Evolutionary conservation across 2,329 filamentous ascomycete species (phyloP).

Genomic region (Hypoxylon sp.): DNA sequence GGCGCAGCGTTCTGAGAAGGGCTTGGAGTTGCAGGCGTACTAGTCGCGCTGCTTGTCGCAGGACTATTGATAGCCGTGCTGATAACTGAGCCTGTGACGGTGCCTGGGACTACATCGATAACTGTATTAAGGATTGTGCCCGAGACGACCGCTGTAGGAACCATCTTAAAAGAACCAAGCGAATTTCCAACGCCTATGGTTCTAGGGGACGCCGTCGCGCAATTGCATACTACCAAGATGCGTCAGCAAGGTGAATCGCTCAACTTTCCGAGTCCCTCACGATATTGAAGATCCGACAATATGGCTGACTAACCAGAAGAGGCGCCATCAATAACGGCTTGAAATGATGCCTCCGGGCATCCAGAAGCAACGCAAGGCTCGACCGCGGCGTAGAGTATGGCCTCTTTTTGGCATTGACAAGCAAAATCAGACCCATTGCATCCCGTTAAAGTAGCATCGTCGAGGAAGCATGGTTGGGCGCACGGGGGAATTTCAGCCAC

Average conservation of each 20-base stretch:
- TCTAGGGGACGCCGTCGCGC: slow-evolving; percentile 10
- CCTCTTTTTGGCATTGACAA: slow-evolving; percentile 50
- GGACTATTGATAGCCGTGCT: slow-evolving; percentile 4
- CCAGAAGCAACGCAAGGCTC: slow-evolving; percentile 49
- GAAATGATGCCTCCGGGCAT: slow-evolving; percentile 44
- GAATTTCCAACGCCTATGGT: slow-evolving; percentile 2
- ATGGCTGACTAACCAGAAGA: slow-evolving; percentile 18
- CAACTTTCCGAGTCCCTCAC: neutral
- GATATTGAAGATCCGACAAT: neutral
- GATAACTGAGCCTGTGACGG: neutral
- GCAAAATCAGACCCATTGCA: slow-evolving; percentile 49
- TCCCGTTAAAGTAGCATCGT: slow-evolving; percentile 47
- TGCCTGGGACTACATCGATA: neutral
- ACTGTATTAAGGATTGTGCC: slow-evolving; percentile 1
- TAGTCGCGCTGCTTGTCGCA: neutral
- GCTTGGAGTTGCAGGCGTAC: neutral
- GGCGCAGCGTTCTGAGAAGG: slow-evolving; percentile 1
- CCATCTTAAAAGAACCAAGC: slow-evolving; percentile 8
- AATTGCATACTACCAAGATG: slow-evolving; percentile 16
- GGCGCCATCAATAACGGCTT: slow-evolving; percentile 51
- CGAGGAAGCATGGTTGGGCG: slow-evolving; percentile 50
- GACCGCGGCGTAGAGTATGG: slow-evolving; percentile 49
- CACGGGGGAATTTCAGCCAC: slow-evolving; percentile 46
- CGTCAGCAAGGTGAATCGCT: neutral
- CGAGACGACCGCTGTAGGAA: neutral